Evolutionary conservation across 805 yeast genomes (phyloP).

Genomic region (Nakazawaea holstii): DNA sequence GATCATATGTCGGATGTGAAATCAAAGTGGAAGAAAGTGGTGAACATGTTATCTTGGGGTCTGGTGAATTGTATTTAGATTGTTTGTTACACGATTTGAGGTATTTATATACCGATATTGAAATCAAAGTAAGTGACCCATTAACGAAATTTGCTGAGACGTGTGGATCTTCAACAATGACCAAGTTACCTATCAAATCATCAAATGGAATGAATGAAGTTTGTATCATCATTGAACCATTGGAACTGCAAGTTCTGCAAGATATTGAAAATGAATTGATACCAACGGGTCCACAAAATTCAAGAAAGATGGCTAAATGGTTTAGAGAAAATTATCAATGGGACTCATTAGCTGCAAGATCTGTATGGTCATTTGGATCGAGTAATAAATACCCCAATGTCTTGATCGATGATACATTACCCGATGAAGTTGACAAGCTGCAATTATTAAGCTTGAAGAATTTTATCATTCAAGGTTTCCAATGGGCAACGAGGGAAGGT

Average conservation of each 20-base stretch:
- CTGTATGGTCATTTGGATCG: conserved; percentile 76
- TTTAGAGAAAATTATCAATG: conserved; percentile 60
- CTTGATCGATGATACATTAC: conserved; percentile 66
- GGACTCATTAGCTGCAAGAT: conserved; percentile 81
- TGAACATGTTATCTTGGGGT: conserved; percentile 72
- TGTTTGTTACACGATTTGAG: conserved; percentile 77
- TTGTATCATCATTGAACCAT: conserved; percentile 73
- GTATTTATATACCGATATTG: conserved; percentile 53
- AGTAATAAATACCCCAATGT: conserved; percentile 44
- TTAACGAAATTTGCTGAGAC: conserved; percentile 78
- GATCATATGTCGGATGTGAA: conserved; percentile 59
- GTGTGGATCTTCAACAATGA: conserved; percentile 55
- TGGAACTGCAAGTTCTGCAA: conserved; percentile 45
- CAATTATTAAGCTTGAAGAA: conserved; percentile 40
- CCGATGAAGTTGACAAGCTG: conserved; percentile 61
- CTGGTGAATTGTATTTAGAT: conserved; percentile 87
- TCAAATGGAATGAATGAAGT: conserved; percentile 49
- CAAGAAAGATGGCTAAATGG: conserved; percentile 42
- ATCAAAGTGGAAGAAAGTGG: conserved; percentile 86
- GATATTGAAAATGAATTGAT: conserved; percentile 53
- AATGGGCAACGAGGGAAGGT: conserved; percentile 80
- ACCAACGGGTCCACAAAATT: conserved; percentile 12
- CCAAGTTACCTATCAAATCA: conserved; percentile 59
- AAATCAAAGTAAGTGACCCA: conserved; percentile 82
- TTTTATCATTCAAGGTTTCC: conserved; percentile 69